phyloP scores from a whole-genome alignment of 306 rosid species.

The Macrotyloma uniflorum region DNA sequence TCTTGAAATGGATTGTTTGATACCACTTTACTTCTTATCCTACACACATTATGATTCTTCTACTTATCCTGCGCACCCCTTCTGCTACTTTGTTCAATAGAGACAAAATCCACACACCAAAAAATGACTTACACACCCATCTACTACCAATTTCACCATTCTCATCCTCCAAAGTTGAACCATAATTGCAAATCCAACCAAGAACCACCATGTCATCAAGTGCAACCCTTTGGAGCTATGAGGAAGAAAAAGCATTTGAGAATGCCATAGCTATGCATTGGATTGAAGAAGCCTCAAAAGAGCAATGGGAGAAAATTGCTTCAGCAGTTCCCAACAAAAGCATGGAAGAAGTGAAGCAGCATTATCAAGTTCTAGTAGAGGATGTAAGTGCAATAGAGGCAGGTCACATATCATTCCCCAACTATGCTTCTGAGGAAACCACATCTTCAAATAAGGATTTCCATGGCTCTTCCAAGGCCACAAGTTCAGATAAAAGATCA shows the following conservation, averaged over 20 bases:
- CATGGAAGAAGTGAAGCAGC: slow-evolving; percentile 78
- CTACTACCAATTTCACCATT: slow-evolving; percentile 40
- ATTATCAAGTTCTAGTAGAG: slow-evolving; percentile 72
- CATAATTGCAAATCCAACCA: slow-evolving; percentile 42
- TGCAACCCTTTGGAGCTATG: slow-evolving; percentile 72
- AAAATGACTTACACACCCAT: slow-evolving; percentile 41
- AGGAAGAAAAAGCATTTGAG: slow-evolving; percentile 92
- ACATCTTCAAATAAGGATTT: slow-evolving; percentile 61
- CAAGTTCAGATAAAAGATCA: slow-evolving; percentile 71
- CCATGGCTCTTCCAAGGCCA: slow-evolving; percentile 57
- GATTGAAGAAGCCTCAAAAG: slow-evolving; percentile 60
- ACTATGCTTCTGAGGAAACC: slow-evolving; percentile 58
- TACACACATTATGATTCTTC: slow-evolving; percentile 54
- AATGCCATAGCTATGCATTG: slow-evolving; percentile 86
- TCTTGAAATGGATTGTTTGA: slow-evolving; percentile 65
- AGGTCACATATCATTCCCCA: slow-evolving; percentile 70
- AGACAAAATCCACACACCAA: slow-evolving; percentile 46
- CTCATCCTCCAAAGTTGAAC: slow-evolving; percentile 43
- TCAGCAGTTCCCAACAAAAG: slow-evolving; percentile 68
- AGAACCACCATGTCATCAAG: slow-evolving; percentile 71
- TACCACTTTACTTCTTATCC: slow-evolving; percentile 64
- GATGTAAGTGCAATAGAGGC: slow-evolving; percentile 82
- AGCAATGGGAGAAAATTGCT: slow-evolving; percentile 88
- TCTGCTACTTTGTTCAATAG: slow-evolving; percentile 40
- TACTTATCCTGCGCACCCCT: slow-evolving; percentile 71